Evolutionary conservation across 2,329 filamentous ascomycete species (phyloP), one percentile per base, ranked within the genome.

Genomic region (Fusarium phyllophilum): DNA sequence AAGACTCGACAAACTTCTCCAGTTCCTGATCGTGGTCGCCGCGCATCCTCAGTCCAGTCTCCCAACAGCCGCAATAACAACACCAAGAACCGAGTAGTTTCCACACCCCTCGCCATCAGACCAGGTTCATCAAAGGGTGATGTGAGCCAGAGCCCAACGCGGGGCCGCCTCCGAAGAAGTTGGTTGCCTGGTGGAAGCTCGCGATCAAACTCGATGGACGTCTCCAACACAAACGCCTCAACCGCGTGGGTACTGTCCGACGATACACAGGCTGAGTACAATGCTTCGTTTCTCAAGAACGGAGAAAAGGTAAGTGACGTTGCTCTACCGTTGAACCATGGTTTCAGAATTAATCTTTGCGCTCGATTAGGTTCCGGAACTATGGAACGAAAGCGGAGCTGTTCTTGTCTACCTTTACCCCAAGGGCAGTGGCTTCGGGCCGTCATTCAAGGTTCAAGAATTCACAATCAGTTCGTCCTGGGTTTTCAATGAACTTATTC

Each of bases 351-450:
- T 72, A 72, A 77, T 66, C 8, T 48, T 66, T 49, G 45, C 57
- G 45, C 18, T 66, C 55, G 33, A 54, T 58, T 62, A 91, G 89
- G 88, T 92, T 8, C 89, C 90, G 4, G 91, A 92, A 79, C 81
- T 93, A 26, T 92, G 91, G 91, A 89, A 90, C 72, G 89, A 91
- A 62, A 82, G 80, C 58, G 90, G 88, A 44, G 86, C 86, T 68
- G 85, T 91, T 31, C 83, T 85, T 57, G 85, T 93, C 26, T 89
- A 90, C 74, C 81, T 93, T 8, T 87, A 87, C 63, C 85, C 89
- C 3, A 85, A 83, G 62, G 82, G 83, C 10, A 86, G 83, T 66
- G 86, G 86, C 15, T 81, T 79, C 14, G 88, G 87, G 0, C 86
- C 90, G 5, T 91, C 89, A 1, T 92, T 92, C 82, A 91, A 89